Evolutionary conservation across 306 rosid species (phyloP), one percentile per base, ranked within the genome.

Genomic region (Hippophae gyantsensis): DNA sequence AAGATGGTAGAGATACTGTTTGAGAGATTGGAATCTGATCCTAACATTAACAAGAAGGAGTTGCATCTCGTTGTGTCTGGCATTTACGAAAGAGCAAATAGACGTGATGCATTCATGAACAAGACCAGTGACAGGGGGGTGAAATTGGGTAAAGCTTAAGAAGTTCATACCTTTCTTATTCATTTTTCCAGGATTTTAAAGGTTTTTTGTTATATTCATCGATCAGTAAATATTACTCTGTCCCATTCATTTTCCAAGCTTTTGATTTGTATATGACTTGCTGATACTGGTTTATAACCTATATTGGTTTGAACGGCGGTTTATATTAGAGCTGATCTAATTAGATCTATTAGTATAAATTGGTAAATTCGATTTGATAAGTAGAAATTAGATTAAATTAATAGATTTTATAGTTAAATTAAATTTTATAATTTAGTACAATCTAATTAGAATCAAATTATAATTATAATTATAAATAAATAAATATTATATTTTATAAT

Each of bases 21-120:
- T 70, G 82, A 83, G 82, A 83, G 64, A 68, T 74, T 90, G 53
- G 74, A 74, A 71, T 79, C 83, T 40, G 72, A 85, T 85, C 96
- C 87, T 62, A 92, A 81, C 74, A 73, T 92, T 61, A 87, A 92
- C 72, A 79, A 78, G 84, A 87, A 87, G 78, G 98, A 87, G 72
- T 72, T 92, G 79, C 86, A 85, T 76, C 79, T 87, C 51, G 95
- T 92, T 18, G 93, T 81, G 54, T 79, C 98, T 43, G 54, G 87
- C 77, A 80, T 85, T 60, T 88, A 83, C 63, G 89, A 87, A 76
- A 78, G 95, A 68, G 85, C 82, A 51, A 84, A 85, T 74, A 75
- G 75, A 75, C 87, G 80, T 48, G 78, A 85, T 68, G 87, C 98
- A 10, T 80, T 92, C 73, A 83, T 71, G 93, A 83, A 73, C 73